Conservation (phyloP, 768 basidiomycete species). For the Fibroporia radiculosa region DNA sequence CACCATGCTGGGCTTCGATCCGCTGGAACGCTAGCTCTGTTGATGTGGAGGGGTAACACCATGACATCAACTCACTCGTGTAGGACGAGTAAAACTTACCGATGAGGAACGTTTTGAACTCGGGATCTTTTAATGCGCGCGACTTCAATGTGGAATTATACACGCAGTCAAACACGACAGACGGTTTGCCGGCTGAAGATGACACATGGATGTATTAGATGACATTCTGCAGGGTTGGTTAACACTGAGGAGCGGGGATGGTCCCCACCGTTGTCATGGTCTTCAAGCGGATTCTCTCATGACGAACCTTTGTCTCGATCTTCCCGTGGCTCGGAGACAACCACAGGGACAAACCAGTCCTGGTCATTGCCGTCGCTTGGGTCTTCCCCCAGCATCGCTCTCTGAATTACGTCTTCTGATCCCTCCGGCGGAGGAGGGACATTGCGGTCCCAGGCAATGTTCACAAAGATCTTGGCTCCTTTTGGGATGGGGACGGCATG, state of each 20-base stretch:
- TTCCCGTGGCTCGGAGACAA: conserved; percentile 55
- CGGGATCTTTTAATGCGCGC: conserved; percentile 48
- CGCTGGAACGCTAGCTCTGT: conserved; percentile 64
- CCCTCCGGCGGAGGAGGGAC: conserved; percentile 64
- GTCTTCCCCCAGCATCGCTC: conserved; percentile 43
- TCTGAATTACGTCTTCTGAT: conserved; percentile 48
- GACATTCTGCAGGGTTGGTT: too few relatives aligned
- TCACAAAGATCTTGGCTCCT: conserved; percentile 63
- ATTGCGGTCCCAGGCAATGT: conserved; percentile 61
- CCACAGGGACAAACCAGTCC: conserved; percentile 60
- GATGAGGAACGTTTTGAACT: conserved; percentile 63
- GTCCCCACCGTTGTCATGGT: too few relatives aligned
- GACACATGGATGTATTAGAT: conserved; percentile 8
- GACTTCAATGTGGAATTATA: conserved; percentile 53
- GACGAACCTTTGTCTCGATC: conserved; percentile 64
- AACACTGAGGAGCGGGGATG: too few relatives aligned
- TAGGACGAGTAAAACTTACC: conserved; percentile 34
- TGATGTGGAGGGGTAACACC: background rate
- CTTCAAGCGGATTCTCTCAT: background rate
- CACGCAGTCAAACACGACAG: conserved; percentile 69
- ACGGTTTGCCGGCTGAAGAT: conserved; percentile 55
- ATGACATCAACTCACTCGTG: background rate
- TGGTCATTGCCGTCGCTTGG: conserved; percentile 30
- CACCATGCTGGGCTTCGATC: conserved; percentile 50
- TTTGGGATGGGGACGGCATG: conserved; percentile 29